A percentile compares a stretch with the other conserved stretches of the same genome.
These are phyloP conservation scores for Xylaria sp. DNA, from an alignment of 2,329 filamentous ascomycete species.

Conservation along the genomic window DNA sequence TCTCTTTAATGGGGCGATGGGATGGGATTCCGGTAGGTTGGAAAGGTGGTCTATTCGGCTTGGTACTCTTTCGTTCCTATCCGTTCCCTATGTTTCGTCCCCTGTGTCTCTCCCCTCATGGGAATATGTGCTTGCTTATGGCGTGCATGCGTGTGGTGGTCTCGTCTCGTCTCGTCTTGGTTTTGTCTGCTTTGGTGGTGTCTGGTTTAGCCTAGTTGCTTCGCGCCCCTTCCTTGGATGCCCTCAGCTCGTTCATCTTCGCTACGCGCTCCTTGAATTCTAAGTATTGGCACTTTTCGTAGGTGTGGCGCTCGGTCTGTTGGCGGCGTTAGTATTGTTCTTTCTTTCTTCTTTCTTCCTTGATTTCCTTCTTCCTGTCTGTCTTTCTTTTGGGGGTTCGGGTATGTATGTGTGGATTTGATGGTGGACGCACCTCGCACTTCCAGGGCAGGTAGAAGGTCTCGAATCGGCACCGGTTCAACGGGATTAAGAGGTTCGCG, in stretches of 20 bases:
- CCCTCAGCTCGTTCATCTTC: constrained; percentile 96
- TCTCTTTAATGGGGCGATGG: not conserved
- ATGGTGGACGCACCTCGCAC: constrained; percentile 67
- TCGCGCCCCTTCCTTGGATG: constrained; percentile 73
- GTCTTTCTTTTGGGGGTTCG: not conserved
- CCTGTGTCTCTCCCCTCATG: not conserved
- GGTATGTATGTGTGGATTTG: not conserved
- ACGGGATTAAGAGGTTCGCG: constrained; percentile 86
- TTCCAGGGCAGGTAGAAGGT: constrained; percentile 97
- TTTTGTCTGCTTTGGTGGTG: no score
- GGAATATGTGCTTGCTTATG: no score
- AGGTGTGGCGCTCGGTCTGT: constrained; percentile 91
- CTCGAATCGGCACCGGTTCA: constrained; percentile 90
- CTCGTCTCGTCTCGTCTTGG: no score
- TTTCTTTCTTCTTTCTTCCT: no score
- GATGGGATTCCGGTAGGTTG: not conserved
- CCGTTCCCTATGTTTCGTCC: not conserved
- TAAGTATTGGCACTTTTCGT: constrained; percentile 98
- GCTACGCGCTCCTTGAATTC: constrained; percentile 98
- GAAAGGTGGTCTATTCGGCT: not conserved
- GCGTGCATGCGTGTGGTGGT: no score
- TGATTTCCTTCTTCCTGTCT: no score
- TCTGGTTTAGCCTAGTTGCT: constrained; percentile 60
- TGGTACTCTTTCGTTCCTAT: not conserved
- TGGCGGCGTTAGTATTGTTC: no score